Conservation (phyloP, 768 basidiomycete genomes). For the Lactifluus rugatus region DNA sequence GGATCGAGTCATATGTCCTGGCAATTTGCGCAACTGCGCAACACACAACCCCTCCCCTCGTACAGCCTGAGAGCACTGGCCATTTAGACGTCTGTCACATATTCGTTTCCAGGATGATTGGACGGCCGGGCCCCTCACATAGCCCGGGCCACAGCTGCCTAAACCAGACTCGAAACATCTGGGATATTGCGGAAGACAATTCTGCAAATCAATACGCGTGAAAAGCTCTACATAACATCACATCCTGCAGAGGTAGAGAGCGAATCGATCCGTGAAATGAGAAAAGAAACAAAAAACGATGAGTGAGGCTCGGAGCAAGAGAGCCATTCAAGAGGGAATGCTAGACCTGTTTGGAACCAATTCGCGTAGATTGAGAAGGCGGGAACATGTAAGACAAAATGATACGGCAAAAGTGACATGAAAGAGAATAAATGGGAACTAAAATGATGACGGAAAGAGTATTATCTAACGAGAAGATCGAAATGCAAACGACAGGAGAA, state of each 20-base stretch:
- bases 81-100: too few relatives aligned
- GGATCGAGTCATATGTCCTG: too few relatives aligned
- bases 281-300: not conserved
- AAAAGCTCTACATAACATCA: not conserved
- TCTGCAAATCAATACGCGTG: too few relatives aligned
- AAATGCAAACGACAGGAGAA: constrained; percentile 12
- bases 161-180: too few relatives aligned
- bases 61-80: too few relatives aligned
- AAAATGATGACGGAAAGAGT: not conserved
- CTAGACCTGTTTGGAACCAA: not conserved
- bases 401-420: not conserved
- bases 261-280: not conserved
- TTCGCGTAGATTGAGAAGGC: not conserved
- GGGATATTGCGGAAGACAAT: too few relatives aligned
- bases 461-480: constrained; percentile 1
- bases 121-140: too few relatives aligned
- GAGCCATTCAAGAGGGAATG: constrained; percentile 2
- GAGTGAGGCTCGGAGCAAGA: too few relatives aligned
- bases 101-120: too few relatives aligned
- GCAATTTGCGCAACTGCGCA: too few relatives aligned
- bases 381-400: not conserved
- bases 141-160: too few relatives aligned
- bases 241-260: not conserved
- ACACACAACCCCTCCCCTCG: too few relatives aligned
- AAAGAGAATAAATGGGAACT: not conserved